Evolutionary conservation across 2,329 filamentous ascomycete genomes (phyloP).

Genomic region (Thyridium curvatum): DNA sequence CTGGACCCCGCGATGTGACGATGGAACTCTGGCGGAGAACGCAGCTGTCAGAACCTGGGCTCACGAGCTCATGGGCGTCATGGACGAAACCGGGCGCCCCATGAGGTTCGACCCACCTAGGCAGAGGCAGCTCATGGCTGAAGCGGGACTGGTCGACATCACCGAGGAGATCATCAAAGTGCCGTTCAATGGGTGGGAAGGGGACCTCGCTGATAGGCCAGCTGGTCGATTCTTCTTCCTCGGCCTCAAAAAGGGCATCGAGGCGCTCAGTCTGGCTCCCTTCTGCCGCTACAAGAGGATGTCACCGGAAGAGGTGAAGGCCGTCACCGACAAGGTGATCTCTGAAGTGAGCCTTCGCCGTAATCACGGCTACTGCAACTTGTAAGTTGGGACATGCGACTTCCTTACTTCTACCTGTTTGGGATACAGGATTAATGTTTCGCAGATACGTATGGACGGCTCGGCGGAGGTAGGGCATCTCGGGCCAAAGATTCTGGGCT

Average conservation of each 20-base stretch:
- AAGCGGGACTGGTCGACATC: constrained; percentile 75
- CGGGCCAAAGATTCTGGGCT: too few species aligned
- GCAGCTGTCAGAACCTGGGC: constrained; percentile 65
- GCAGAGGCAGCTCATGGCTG: constrained; percentile 55
- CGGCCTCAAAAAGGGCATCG: constrained; percentile 65
- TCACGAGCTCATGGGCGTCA: constrained; percentile 59
- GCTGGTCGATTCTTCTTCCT: constrained; percentile 69
- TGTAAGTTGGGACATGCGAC: constrained; percentile 52
- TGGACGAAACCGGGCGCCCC: constrained; percentile 56
- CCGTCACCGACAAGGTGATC: constrained; percentile 56
- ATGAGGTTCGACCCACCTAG: constrained; percentile 49
- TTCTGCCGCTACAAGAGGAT: constrained; percentile 51
- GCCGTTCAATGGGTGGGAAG: constrained; percentile 66
- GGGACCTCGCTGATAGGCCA: too few species aligned
- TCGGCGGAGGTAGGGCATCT: constrained; percentile 14
- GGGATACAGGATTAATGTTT: background rate
- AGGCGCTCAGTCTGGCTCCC: constrained; percentile 67
- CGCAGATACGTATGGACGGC: constrained; percentile 26
- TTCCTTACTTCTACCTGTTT: background rate
- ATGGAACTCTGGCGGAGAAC: constrained; percentile 50
- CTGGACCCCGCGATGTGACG: constrained; percentile 66
- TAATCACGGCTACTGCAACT: constrained; percentile 66
- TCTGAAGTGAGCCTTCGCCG: constrained; percentile 63
- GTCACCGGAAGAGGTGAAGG: constrained; percentile 54
- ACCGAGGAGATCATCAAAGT: constrained; percentile 62